Percentiles rank a stretch among this genome's conserved stretches.
phyloP scores from a whole-genome alignment of 2,329 filamentous ascomycete genomes.

The Penicillium digitatum region DNA sequence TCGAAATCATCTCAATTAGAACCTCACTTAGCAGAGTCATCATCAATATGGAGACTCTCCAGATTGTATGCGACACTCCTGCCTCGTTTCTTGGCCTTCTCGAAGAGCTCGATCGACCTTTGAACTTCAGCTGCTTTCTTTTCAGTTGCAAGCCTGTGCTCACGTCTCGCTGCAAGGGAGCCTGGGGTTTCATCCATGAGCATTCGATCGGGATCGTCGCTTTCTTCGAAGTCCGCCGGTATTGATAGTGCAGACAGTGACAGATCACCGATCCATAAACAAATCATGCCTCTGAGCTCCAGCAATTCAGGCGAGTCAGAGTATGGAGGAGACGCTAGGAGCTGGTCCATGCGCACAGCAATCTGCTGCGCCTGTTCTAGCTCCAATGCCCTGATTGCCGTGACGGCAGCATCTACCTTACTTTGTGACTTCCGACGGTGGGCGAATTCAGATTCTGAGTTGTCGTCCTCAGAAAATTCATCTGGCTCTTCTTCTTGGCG shows the following conservation, averaged over 20 bases:
- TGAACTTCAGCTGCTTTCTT: slow-evolving; percentile 30
- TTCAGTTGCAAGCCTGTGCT: slow-evolving; percentile 34
- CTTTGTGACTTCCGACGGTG: slow-evolving; percentile 25
- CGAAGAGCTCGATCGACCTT: slow-evolving; percentile 34
- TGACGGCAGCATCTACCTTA: slow-evolving; percentile 34
- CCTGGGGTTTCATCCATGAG: slow-evolving; percentile 22
- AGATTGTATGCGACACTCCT: slow-evolving; percentile 30
- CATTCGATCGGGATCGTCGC: slow-evolving; percentile 16
- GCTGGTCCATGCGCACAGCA: slow-evolving; percentile 63
- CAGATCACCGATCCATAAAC: slow-evolving; percentile 71
- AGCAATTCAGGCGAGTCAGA: slow-evolving; percentile 64
- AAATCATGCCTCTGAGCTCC: slow-evolving; percentile 67
- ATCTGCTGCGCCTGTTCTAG: slow-evolving; percentile 60
- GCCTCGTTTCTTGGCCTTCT: slow-evolving; percentile 33
- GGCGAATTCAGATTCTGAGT: slow-evolving; percentile 23
- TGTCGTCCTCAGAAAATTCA: slow-evolving; percentile 33
- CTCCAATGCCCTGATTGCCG: slow-evolving; percentile 49
- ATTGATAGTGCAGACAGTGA: slow-evolving; percentile 33
- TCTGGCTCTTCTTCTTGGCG: slow-evolving; percentile 22
- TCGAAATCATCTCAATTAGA: background rate
- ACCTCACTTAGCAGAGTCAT: slow-evolving; percentile 10
- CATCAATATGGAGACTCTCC: slow-evolving; percentile 30
- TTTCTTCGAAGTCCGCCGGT: slow-evolving; percentile 13
- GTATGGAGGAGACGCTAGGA: slow-evolving; percentile 68
- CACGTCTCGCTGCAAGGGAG: slow-evolving; percentile 31